phyloP scores from a whole-genome alignment of 83 land plant species.

The Isoetes engelmannii region DNA sequence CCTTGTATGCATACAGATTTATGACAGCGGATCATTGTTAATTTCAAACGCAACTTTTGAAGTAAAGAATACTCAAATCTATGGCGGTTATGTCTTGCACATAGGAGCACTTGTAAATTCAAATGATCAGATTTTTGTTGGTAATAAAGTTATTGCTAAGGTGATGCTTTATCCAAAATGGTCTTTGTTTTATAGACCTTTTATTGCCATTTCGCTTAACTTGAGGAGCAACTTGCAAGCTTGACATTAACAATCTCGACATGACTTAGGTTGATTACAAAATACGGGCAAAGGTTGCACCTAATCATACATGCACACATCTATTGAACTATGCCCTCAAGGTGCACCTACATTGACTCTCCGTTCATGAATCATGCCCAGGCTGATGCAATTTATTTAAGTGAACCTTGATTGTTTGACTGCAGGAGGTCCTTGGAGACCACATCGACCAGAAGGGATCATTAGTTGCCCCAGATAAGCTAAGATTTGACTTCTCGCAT shows the following conservation, averaged over 20 bases:
- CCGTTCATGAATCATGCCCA: no score
- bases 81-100: slow-evolving; percentile 87
- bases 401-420: slow-evolving; percentile 3
- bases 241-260: no score
- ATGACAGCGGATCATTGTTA: slow-evolving; percentile 72
- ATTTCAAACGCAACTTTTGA: slow-evolving; percentile 57
- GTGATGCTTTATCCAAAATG: slow-evolving; percentile 21
- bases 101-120: slow-evolving; percentile 51
- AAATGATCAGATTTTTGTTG: slow-evolving; percentile 43
- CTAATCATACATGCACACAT: slow-evolving; percentile 98
- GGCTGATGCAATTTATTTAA: not conserved
- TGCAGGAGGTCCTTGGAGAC: slow-evolving; percentile 85
- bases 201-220: no score
- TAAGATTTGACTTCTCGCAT: slow-evolving; percentile 94
- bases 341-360: slow-evolving; percentile 29
- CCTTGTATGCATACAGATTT: slow-evolving; percentile 49
- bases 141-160: slow-evolving; percentile 64
- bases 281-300: slow-evolving; percentile 71
- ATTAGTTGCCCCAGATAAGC: slow-evolving; percentile 85
- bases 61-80: slow-evolving; percentile 73
- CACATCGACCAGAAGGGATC: slow-evolving; percentile 97
- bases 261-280: slow-evolving; percentile 69
- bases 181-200: not conserved
- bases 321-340: slow-evolving; percentile 86
- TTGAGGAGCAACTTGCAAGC: no score